Base-by-base conservation (phyloP, 2,329 filamentous ascomycete species). In the Fusarium sp. region DNA sequence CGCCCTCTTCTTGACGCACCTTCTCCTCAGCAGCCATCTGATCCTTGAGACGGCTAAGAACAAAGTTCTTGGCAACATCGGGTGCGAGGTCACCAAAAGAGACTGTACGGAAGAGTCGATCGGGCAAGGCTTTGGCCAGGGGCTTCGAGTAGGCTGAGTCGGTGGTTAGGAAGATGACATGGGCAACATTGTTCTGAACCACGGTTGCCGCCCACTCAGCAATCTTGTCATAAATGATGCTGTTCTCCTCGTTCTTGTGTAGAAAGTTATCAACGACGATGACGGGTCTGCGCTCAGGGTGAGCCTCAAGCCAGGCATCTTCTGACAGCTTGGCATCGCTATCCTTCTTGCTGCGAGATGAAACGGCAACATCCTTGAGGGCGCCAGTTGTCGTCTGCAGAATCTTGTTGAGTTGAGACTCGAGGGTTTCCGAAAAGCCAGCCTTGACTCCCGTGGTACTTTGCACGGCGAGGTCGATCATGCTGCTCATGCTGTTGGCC, bases 361-460 rank as follows among this genome's bases (percentile, higher is more conserved):
- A 88, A 5, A 98, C 84, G 0, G 93, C 93, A 57, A 97, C 92
- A 58, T 91, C 86, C 78, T 94, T 95, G 64, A 98, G 86, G 2
- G 96, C 95, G 1, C 88, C 88, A 0, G 93, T 91, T 0, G 95
- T 94, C 38, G 93, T 97, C 77, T 94, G 93, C 83, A 94, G 91
- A 57, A 98, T 98, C 83, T 98, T 98, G 80, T 89, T 91, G 17
- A 98, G 85, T 77, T 98, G 95, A 0, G 93, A 92, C 79, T 98
- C 96, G 31, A 98, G 85, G 0, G 95, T 98, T 80, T 98, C 96
- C 0, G 94, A 97, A 80, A 98, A 98, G 9, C 95, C 95, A 7
- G 95, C 93, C 83, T 98, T 98, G 66, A 97, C 93, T 14, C 96
- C 96, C 22, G 96, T 97, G 14, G 96, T 96, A 76, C 95, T 94